A percentile compares a stretch with the other conserved stretches of the same genome.
These are phyloP conservation scores for Escallonia rubra DNA, from an alignment of 129 eudicot species.

Conservation along the genomic window DNA sequence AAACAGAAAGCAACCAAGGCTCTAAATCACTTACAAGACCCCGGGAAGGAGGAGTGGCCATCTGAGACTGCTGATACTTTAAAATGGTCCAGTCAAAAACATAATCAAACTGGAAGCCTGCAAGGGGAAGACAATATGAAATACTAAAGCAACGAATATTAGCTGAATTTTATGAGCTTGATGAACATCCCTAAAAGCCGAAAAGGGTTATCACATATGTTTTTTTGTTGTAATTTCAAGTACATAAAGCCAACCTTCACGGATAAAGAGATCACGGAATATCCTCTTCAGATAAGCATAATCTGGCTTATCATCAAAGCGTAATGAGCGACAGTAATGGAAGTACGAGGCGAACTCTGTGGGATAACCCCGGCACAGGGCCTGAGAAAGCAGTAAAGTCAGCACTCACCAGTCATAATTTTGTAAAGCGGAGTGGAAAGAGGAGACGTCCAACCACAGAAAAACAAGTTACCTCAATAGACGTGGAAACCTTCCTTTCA, in stretches of 20 bases:
- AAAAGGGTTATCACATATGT: too few relatives aligned
- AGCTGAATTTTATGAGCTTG: not conserved
- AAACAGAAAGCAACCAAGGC: not conserved
- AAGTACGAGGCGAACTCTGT: conserved; percentile 84
- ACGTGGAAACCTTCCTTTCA: conserved; percentile 81
- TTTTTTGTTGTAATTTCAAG: not conserved
- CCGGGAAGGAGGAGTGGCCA: conserved; percentile 64
- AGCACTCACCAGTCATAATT: conserved; percentile 5
- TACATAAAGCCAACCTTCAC: conserved; percentile 51
- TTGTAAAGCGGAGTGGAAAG: not conserved
- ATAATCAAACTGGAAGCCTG: conserved; percentile 93
- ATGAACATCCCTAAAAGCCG: too few relatives aligned
- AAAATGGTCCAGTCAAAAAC: conserved; percentile 95
- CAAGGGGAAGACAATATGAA: not conserved
- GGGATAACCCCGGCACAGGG: conserved; percentile 77
- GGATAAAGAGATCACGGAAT: conserved; percentile 88
- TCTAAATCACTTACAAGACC: conserved; percentile 44
- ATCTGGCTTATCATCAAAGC: conserved; percentile 90
- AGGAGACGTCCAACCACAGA: not conserved
- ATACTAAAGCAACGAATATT: not conserved
- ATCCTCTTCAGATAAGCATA: conserved; percentile 85
- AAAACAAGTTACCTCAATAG: conserved; percentile 61
- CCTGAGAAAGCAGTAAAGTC: conserved; percentile 23
- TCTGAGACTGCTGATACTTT: conserved; percentile 87
- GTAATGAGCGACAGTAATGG: conserved; percentile 89